Base-by-base conservation (phyloP, 768 basidiomycete genomes). In the Agrocybe pediades region DNA sequence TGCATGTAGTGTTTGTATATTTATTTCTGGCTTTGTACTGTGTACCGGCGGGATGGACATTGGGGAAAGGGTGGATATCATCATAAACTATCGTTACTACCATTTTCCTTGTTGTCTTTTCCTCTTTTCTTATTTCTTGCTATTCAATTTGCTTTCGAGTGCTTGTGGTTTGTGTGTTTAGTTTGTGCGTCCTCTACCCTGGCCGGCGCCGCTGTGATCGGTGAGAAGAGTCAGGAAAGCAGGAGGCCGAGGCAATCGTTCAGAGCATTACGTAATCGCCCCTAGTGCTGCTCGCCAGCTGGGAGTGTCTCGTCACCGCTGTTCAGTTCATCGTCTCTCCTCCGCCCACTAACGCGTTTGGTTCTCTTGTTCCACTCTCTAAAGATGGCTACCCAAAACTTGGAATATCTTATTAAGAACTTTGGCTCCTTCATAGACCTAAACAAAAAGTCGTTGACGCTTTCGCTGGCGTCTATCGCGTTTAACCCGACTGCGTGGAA, bases 401-500 rank as follows among this genome's bases (percentile, higher is more conserved):
- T 56, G 20, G 61, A 53, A 13, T 30, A 40, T 23, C 41, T 60
- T 16, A 16, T 60, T n/a, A 27, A 42, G 7, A 57, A 59, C 25
- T 55, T 61, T 39, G 45, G 44, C 24, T 55, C 57, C n/a, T 48
- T 73, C 36, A 63, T 96, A 2, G 86, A 96, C 72, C 64, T 79
- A 24, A 81, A 76, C 25, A 81, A 92, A 62, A 65, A 72, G 6
- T 90, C 90, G 19, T 67, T 98, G 36, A 80, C 79, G 63, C 48
- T 90, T 16, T 83, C 84, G 0, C 56, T 94, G n/a, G 70, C 81
- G 3, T 69, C 88, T 54, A 91, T 96, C 45, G 65, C 84, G 1
- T 98, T 98, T 76, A 98, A 98, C 63, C 96, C 96, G 0, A 85
- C 86, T 1, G 94, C 88, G 54, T 99, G 96, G 96, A 99, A 99